These are phyloP conservation scores for Pichia nanzhaoensis DNA, from an alignment of 805 yeast species.

Conservation along the genomic window DNA sequence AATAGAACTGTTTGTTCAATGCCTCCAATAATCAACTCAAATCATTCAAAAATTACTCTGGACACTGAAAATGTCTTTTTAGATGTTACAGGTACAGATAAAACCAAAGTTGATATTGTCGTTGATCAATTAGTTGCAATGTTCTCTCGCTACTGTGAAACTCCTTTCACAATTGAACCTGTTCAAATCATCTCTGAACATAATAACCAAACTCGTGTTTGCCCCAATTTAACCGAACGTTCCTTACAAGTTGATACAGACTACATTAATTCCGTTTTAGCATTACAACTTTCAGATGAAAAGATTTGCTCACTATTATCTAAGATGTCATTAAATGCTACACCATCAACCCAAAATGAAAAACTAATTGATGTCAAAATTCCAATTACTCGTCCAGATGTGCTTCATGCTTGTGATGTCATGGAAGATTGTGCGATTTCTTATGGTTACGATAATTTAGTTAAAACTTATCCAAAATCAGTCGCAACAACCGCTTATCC, in stretches of 20 bases:
- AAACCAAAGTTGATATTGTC: slow-evolving; percentile 89
- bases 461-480: slow-evolving; percentile 69
- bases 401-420: slow-evolving; percentile 94
- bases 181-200: slow-evolving; percentile 78
- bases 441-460: slow-evolving; percentile 87
- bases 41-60: slow-evolving; percentile 79
- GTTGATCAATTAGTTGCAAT: slow-evolving; percentile 88
- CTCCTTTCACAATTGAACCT: slow-evolving; percentile 84
- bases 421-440: slow-evolving; percentile 98
- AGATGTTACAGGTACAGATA: slow-evolving; percentile 93
- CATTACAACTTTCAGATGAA: slow-evolving; percentile 62
- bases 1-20: slow-evolving; percentile 74
- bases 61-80: slow-evolving; percentile 84
- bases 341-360: slow-evolving; percentile 39
- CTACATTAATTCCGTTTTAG: slow-evolving; percentile 89
- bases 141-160: slow-evolving; percentile 84
- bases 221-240: slow-evolving; percentile 70
- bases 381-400: slow-evolving; percentile 94
- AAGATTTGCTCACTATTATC: slow-evolving; percentile 62
- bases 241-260: slow-evolving; percentile 63
- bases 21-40: slow-evolving; percentile 96
- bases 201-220: slow-evolving; percentile 64
- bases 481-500: slow-evolving; percentile 80
- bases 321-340: slow-evolving; percentile 76
- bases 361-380: slow-evolving; percentile 58